phyloP scores from a whole-genome alignment of 2,329 filamentous ascomycete genomes.

The Exophiala viscosa region DNA sequence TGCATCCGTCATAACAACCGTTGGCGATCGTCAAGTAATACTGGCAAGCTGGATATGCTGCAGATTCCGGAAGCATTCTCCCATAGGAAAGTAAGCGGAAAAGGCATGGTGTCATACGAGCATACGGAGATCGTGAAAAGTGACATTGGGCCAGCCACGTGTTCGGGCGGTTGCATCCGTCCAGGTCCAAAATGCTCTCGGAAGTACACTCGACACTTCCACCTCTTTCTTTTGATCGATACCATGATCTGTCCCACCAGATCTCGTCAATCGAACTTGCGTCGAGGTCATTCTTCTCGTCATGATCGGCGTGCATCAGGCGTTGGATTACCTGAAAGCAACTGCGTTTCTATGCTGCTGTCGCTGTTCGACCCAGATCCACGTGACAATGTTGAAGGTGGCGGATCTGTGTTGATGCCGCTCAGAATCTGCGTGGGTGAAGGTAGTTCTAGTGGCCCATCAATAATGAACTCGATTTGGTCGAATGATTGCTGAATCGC shows the following conservation, averaged over 20 bases:
- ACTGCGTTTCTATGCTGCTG: neutral
- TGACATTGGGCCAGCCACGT: too few species aligned
- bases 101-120: too few species aligned
- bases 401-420: neutral
- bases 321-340: neutral
- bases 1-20: too few species aligned
- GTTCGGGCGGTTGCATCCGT: too few species aligned
- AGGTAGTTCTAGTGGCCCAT: constrained; percentile 23
- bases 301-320: neutral
- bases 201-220: too few species aligned
- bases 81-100: too few species aligned
- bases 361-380: constrained; percentile 11
- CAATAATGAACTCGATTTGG: constrained; percentile 24
- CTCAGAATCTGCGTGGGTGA: constrained; percentile 24
- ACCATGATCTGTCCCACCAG: neutral
- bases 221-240: neutral
- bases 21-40: too few species aligned
- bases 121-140: too few species aligned
- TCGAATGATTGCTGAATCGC: constrained; percentile 24
- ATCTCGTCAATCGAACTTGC: neutral
- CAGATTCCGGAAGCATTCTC: too few species aligned
- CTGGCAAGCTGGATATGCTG: too few species aligned
- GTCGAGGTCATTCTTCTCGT: neutral
- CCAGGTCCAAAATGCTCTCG: too few species aligned
- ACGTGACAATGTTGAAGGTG: neutral